A percentile compares a stretch with the other conserved stretches of the same genome.
Conservation (phyloP, 1,284 basidiomycete species). For the Marasmius sp. region DNA sequence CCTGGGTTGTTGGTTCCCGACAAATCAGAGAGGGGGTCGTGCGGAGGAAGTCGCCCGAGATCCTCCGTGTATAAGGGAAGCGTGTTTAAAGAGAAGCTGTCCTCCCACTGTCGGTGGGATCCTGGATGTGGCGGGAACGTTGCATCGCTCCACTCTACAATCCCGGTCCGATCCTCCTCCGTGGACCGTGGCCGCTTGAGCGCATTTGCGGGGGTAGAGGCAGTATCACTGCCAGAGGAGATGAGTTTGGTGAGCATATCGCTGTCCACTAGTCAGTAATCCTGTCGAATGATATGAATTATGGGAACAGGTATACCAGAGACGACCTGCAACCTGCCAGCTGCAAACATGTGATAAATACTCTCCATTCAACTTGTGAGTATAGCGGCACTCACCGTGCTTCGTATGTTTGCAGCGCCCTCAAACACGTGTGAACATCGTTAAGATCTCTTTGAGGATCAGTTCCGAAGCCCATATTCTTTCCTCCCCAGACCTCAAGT, state of each 20-base stretch:
- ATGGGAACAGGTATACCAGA: background rate
- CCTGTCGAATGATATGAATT: background rate
- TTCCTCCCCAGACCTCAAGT: slow-evolving; percentile 13
- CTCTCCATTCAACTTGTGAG: background rate
- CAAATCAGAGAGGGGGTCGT: background rate
- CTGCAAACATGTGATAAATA: background rate
- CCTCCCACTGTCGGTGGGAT: background rate
- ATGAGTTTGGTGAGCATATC: background rate
- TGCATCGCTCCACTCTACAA: background rate
- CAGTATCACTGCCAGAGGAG: background rate
- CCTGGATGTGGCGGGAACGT: background rate
- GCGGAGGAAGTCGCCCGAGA: background rate
- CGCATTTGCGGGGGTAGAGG: background rate
- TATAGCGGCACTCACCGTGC: background rate
- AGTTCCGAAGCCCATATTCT: background rate
- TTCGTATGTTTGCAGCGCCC: background rate
- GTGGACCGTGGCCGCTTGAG: background rate
- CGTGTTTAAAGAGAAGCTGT: background rate
- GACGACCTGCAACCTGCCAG: background rate
- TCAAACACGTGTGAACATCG: slow-evolving; percentile 9
- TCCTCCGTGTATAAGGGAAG: background rate
- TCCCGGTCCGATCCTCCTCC: background rate
- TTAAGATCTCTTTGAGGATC: slow-evolving; percentile 4
- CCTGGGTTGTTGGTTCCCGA: background rate
- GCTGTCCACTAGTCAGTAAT: background rate